phyloP scores from a whole-genome alignment of 805 yeast genomes.

The Pichia sporocuriosa region DNA sequence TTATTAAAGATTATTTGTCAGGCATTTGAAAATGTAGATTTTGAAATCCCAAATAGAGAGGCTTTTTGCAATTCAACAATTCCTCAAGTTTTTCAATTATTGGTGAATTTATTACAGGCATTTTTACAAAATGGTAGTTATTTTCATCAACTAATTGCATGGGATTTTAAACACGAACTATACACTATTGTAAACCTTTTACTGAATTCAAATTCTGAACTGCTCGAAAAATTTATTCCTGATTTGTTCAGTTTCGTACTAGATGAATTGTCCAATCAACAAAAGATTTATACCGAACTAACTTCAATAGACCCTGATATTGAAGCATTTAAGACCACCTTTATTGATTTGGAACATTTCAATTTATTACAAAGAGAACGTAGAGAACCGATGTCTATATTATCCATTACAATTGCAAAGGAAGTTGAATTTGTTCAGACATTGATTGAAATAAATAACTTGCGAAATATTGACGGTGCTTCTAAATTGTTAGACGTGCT shows the following conservation, averaged over 20 bases:
- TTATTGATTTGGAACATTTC: constrained; percentile 20
- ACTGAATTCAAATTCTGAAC: constrained; percentile 21
- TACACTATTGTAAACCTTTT: constrained; percentile 25
- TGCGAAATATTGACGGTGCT: constrained; percentile 14
- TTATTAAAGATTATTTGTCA: constrained; percentile 48
- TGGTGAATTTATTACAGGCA: constrained; percentile 13
- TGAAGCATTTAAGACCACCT: constrained; percentile 1
- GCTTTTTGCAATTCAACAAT: constrained; percentile 28
- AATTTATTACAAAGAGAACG: constrained; percentile 19
- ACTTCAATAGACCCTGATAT: constrained; percentile 2
- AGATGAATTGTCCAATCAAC: constrained; percentile 17
- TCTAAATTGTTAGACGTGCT: constrained; percentile 26
- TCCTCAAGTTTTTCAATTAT: constrained; percentile 24
- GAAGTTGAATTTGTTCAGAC: constrained; percentile 29
- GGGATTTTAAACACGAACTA: constrained; percentile 24
- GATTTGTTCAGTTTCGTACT: constrained; percentile 14
- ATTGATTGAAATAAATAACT: constrained; percentile 18
- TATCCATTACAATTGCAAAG: constrained; percentile 22
- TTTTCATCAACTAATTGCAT: constrained; percentile 15
- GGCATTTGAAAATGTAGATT: constrained; percentile 48
- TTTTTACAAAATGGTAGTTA: constrained; percentile 2
- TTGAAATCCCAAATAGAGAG: constrained; percentile 31
- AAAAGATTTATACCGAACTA: constrained; percentile 17
- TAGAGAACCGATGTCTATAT: constrained; percentile 17
- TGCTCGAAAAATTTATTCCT: constrained; percentile 10